Conservation (phyloP, 768 basidiomycete genomes). For the Phaeotremella skinneri region DNA sequence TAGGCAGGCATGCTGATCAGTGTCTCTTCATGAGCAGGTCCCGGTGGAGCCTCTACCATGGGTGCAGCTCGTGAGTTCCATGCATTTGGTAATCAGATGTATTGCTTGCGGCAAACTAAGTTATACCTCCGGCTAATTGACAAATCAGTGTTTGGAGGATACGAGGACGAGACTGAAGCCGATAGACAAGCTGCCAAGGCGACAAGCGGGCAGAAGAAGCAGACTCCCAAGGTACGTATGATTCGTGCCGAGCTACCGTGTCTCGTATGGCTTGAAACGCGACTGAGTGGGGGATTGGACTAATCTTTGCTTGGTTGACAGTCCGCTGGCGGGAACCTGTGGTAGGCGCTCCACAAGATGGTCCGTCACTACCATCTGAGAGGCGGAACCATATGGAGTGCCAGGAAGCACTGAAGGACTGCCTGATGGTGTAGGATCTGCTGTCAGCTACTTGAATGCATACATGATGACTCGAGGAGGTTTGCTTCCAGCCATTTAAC, state of each 20-base stretch:
- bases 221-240: conserved; percentile 8
- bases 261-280: neutral
- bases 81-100: neutral
- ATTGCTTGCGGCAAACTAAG: neutral
- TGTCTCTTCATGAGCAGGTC: conserved; percentile 16
- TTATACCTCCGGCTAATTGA: conserved; percentile 10
- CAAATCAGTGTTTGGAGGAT: conserved; percentile 37
- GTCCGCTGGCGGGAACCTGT: neutral
- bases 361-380: no score
- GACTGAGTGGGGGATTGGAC: neutral
- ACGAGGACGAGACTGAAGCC: conserved; percentile 40
- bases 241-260: neutral
- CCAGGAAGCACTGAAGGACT: no score
- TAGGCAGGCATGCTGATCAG: no score
- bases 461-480: no score
- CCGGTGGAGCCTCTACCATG: conserved; percentile 41
- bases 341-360: no score
- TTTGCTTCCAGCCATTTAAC: no score
- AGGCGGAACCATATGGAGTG: no score
- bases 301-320: neutral
- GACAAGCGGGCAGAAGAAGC: conserved; percentile 36
- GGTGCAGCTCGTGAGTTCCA: conserved; percentile 36
- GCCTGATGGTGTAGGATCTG: no score
- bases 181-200: conserved; percentile 23
- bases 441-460: no score